Percentiles rank a stretch among this genome's conserved stretches.
Evolutionary conservation across 495 filamentous ascomycete species (phyloP).

Genomic region (Penicillium bovifimosum): DNA sequence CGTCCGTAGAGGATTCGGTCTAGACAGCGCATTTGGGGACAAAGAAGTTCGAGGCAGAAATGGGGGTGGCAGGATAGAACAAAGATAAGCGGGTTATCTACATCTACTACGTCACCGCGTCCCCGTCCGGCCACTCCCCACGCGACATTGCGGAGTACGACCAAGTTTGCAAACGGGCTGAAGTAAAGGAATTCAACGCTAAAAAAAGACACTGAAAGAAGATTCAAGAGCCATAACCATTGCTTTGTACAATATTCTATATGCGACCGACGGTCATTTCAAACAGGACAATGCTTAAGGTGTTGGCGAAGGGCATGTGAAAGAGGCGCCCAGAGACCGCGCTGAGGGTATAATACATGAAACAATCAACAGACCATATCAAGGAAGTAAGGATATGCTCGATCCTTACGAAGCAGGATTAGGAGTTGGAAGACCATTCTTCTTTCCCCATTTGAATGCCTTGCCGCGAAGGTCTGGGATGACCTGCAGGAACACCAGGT

Average conservation of each 20-base stretch:
- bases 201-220: not conserved
- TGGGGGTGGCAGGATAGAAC: conserved; percentile 7
- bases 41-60: conserved; percentile 3
- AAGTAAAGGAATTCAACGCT: not conserved
- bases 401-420: not conserved
- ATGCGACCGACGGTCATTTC: not conserved
- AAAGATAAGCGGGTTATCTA: conserved; percentile 6
- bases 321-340: conserved; percentile 8
- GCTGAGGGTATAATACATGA: conserved; percentile 21
- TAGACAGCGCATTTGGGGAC: not conserved
- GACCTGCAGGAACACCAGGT: conserved; percentile 38
- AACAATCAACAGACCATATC: not conserved
- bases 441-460: conserved; percentile 42
- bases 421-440: conserved; percentile 32
- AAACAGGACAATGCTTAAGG: conserved; percentile 3
- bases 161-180: not conserved
- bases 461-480: conserved; percentile 41
- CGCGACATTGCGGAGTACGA: not conserved
- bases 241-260: not conserved
- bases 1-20: not conserved
- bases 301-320: conserved; percentile 6
- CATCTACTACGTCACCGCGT: conserved; percentile 7
- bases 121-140: not conserved
- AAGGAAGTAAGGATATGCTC: not conserved
- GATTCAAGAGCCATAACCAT: not conserved